Conservation (phyloP, 169 alveolate genomes). For the Eimeria maxima region DNA sequence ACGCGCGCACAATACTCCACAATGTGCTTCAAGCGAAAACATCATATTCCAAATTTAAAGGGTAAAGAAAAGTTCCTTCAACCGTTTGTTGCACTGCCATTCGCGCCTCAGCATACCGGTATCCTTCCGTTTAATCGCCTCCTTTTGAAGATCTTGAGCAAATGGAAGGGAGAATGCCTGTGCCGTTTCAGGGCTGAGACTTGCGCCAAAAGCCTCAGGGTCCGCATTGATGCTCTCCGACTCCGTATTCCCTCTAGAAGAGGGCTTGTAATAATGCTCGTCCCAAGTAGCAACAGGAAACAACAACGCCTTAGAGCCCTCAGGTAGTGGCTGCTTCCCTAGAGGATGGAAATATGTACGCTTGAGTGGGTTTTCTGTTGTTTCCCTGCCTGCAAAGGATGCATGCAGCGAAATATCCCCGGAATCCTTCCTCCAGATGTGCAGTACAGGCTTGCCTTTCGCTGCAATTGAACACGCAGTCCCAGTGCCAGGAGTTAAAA, state of each 20-base stretch:
- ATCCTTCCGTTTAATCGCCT: background rate
- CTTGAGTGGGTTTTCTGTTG: background rate
- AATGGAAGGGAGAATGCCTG: constrained; percentile 5
- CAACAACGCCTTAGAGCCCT: background rate
- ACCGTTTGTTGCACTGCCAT: background rate
- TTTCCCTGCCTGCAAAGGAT: background rate
- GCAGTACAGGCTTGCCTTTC: background rate
- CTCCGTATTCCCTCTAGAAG: background rate
- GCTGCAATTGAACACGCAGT: constrained; percentile 13
- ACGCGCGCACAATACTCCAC: background rate
- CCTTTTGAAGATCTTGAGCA: constrained; percentile 19
- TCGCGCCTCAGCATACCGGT: background rate
- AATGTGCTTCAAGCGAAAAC: background rate
- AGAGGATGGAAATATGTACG: background rate
- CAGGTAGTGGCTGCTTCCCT: background rate
- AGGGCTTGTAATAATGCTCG: background rate
- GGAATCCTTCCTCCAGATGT: background rate
- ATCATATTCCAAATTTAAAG: background rate
- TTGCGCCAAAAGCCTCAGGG: background rate
- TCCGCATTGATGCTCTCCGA: background rate
- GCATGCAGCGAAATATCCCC: background rate
- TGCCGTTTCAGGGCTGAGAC: constrained; percentile 28
- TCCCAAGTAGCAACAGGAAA: background rate
- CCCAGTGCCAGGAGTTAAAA: background rate
- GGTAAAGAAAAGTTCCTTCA: background rate